These are phyloP conservation scores for Melastoma candidum DNA, from an alignment of 441 rosid genomes.

Conservation along the genomic window DNA sequence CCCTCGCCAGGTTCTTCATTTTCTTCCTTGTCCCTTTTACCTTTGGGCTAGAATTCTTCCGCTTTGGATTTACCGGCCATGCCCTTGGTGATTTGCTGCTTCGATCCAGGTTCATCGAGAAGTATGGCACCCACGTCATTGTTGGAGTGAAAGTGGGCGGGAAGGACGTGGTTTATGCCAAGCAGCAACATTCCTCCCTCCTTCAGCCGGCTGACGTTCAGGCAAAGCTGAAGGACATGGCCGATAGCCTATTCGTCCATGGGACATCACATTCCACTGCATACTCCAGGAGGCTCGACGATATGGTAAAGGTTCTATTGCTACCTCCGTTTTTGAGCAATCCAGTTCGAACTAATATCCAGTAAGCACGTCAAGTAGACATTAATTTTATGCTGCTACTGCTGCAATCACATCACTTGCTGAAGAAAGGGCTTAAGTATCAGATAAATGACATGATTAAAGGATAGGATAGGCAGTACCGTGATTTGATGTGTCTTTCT, in stretches of 20 bases:
- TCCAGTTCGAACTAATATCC: too few species aligned
- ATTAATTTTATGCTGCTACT: too few species aligned
- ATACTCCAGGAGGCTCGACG: too few species aligned
- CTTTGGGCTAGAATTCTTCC: not conserved
- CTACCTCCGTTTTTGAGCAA: too few species aligned
- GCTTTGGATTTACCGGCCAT: not conserved
- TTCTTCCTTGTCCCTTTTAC: not conserved
- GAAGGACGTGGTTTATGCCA: conserved; percentile 9
- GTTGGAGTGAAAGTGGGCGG: conserved; percentile 7
- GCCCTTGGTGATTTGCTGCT: not conserved
- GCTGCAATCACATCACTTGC: too few species aligned
- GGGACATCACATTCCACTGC: not conserved
- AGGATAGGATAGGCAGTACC: too few species aligned
- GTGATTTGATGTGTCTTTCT: too few species aligned
- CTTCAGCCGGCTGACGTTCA: conserved; percentile 4
- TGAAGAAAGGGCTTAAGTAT: too few species aligned
- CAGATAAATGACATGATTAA: too few species aligned
- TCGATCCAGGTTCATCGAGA: conserved; percentile 4
- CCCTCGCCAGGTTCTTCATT: conserved; percentile 3
- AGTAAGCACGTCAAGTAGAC: too few species aligned
- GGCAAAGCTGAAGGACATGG: conserved; percentile 8
- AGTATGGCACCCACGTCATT: conserved; percentile 8
- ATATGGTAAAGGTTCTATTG: too few species aligned
- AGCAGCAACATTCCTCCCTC: conserved; percentile 8
- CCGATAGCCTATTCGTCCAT: conserved; percentile 3